Evolutionary conservation across 768 basidiomycete species (phyloP), one percentile per base, ranked within the genome.

Genomic region (Mycena haematopus): DNA sequence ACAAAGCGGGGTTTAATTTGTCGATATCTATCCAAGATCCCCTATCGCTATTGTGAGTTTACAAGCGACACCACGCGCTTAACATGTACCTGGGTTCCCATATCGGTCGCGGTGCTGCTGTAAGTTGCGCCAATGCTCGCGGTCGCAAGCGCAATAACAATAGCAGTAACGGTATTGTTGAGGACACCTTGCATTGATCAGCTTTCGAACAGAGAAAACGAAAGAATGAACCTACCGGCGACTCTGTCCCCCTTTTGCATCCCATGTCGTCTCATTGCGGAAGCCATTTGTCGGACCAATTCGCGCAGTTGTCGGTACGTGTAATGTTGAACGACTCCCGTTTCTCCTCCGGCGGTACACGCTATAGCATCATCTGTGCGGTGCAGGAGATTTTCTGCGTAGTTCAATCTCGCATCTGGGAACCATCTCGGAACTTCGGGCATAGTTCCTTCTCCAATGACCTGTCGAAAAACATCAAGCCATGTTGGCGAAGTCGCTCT

Each of bases 1-100:
- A 91, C 72, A 47, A 91, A 83, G 65, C 85, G 90, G n/a, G 90
- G 90, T 40, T 78, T 78, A 25, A 91, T 89, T 70, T 92, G 90
- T 44, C 80, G 78, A 69, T 91, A 91, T 71, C 87, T 76, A 65
- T 88, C 87, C 24, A 86, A 74, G 36, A 86, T 79, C 2, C 82
- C 86, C 72, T 84, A 47, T 10, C 42, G 29, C 3, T 10, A 31
- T 24, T 25, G 44, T 60, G 29, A 31, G 29, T 31, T 31, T 4
- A 31, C 29, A 31, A 5, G 4, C 4, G 6, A 31, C 29, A 31
- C 29, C 29, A 31, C 9, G 29, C 29, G 29, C 4, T 4, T 31
- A 31, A 31, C 19, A 45, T 40, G 42, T 61, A 85, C 86, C 73
- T 84, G 82, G 13, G 80, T 78, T 35, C 90, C 90, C 87, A 91